Conservation (phyloP, 768 basidiomycete species). For the Lactifluus volemus region DNA sequence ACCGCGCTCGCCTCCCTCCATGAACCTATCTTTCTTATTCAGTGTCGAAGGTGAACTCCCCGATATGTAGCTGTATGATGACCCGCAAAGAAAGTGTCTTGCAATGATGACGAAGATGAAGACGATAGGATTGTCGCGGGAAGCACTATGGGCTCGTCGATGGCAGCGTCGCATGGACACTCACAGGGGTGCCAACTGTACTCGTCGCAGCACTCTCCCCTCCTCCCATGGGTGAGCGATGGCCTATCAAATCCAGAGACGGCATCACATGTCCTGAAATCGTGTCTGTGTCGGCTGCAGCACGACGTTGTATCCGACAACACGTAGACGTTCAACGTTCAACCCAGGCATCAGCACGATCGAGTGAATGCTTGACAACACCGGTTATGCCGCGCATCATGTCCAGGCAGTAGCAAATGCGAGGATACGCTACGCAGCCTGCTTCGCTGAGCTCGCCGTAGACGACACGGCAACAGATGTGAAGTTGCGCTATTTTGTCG, state of each 20-base stretch:
- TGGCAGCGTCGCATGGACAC: conserved; percentile 8
- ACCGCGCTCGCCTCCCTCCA: conserved; percentile 17
- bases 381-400: conserved; percentile 87
- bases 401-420: conserved; percentile 79
- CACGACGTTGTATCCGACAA: conserved; percentile 60
- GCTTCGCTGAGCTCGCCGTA: conserved; percentile 49
- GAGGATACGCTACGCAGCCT: conserved; percentile 73
- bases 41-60: conserved; percentile 4
- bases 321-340: conserved; percentile 67
- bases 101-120: conserved; percentile 7
- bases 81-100: conserved; percentile 6
- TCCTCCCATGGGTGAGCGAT: conserved; percentile 8
- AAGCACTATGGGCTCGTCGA: conserved; percentile 11
- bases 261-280: background rate
- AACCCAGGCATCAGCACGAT: conserved; percentile 88
- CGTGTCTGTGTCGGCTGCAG: background rate
- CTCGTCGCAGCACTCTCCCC: conserved; percentile 17
- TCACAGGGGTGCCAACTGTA: conserved; percentile 5
- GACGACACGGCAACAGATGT: conserved; percentile 20
- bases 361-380: conserved; percentile 81
- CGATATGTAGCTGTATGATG: conserved; percentile 9
- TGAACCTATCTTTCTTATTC: conserved; percentile 21
- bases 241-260: conserved; percentile 11
- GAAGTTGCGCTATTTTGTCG: conserved; percentile 25
- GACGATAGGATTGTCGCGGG: conserved; percentile 4